Percentiles rank a stretch among this genome's conserved stretches.
Conservation (phyloP, 352 stramenopile genomes). For the Phytophthora sansomeana region DNA sequence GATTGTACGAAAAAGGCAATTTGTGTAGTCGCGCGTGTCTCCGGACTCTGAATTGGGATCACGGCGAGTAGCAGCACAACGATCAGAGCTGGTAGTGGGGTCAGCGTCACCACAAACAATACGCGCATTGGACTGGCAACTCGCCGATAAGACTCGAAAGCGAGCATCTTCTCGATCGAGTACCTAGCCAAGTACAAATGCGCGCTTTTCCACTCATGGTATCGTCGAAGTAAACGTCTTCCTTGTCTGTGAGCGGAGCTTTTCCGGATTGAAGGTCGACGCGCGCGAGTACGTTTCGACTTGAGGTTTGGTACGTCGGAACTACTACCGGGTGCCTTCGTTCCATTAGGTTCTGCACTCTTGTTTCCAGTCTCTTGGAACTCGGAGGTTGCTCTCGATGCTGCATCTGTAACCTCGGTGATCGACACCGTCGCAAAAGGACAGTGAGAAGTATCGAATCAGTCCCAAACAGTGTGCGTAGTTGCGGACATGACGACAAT, state of each 20-base stretch:
- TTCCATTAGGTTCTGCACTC: no score
- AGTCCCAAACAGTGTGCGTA: no score
- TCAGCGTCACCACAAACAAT: conserved; percentile 13
- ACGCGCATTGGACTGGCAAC: conserved; percentile 4
- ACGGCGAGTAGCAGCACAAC: conserved; percentile 1
- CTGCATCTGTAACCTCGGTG: no score
- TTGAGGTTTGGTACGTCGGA: no score
- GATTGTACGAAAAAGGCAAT: conserved; percentile 19
- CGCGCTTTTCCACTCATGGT: conserved; percentile 28
- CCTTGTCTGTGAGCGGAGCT: background rate
- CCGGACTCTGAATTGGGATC: conserved; percentile 18
- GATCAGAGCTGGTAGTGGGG: conserved; percentile 4
- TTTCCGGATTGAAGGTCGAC: conserved; percentile 3
- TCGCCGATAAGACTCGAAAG: conserved; percentile 28
- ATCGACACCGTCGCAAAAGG: no score
- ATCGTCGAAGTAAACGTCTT: background rate
- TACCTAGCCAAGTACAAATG: conserved; percentile 42
- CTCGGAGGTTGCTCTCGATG: no score
- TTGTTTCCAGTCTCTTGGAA: no score
- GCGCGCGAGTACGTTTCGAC: background rate
- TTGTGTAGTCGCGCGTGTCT: background rate
- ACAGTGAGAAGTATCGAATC: no score
- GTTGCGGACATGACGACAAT: no score
- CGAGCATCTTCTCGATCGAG: conserved; percentile 39
- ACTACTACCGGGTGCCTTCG: no score